Base-by-base conservation (phyloP, 148 eudicot species). In the Fagopyrum esculentum region DNA sequence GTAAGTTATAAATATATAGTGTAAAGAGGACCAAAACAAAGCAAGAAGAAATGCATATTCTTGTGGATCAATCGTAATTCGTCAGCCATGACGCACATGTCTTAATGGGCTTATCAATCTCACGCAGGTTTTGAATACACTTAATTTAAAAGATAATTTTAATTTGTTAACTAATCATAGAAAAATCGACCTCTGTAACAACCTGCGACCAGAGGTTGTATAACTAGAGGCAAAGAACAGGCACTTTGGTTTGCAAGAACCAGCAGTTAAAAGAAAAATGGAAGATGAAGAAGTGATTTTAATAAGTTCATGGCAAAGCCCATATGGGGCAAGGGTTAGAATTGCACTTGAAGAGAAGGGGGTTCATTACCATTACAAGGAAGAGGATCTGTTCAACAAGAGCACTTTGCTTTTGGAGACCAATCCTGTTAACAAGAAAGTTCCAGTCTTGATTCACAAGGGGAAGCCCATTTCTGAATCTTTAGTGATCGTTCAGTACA, bases 301-400 rank as follows among this genome's bases (percentile, higher is more conserved):
- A 69, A 2, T 19, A 35, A 16, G 12, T 55, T 10, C 73, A 70
- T 69, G 47, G 45, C 45, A 16, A 4, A 54, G 54, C 56, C 55
- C 61, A 10, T n/a, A 40, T 40, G 22, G 49, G 17, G 69, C 43
- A 52, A 75, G 13, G 73, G 13, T 48, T 48, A 63, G 59, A 59
- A 63, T 75, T 73, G 51, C 51, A 15, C 49, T 73, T 40, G 43
- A 61, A 64, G 77, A 11, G 77, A 74, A 52, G 55, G 54, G 77
- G 26, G 72, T 64, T 15, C 71, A 48, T 9, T 68, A 72, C 72
- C 48, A 69, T 29, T 74, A 46, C 72, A 77, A 19, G 11, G 80
- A 77, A 16, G 80, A 77, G 60, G 70, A 77, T 52, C 30, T 77
- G 72, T 16, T 45, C 57, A 72, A 35, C 48, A 77, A 77, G 47